Evolutionary conservation across 164 flowering plant species (phyloP).

Genomic region (Chimonanthus salicifolius): DNA sequence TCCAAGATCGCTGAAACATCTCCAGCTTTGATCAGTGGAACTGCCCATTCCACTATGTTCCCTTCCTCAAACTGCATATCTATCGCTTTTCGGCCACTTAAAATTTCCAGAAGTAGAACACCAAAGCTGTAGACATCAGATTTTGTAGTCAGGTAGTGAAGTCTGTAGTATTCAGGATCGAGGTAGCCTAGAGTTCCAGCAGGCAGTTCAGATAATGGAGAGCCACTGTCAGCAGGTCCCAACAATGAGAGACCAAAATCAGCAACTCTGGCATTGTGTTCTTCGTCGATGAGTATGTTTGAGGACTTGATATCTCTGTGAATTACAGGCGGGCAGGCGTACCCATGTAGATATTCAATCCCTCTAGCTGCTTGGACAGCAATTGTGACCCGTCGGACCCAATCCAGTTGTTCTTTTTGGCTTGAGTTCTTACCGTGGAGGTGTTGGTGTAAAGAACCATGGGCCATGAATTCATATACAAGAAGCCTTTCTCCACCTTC

Average conservation of each 20-base stretch:
- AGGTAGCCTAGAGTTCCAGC: conserved; percentile 96
- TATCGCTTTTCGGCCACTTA: conserved; percentile 86
- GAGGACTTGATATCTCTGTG: conserved; percentile 95
- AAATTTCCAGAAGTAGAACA: conserved; percentile 75
- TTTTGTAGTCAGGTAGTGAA: conserved; percentile 91
- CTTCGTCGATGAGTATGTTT: conserved; percentile 89
- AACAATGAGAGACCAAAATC: conserved; percentile 93
- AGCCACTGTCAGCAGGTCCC: conserved; percentile 84
- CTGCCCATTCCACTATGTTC: conserved; percentile 96
- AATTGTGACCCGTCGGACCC: conserved; percentile 84
- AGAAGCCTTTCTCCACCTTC: conserved; percentile 89
- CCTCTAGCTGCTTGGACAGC: conserved; percentile 98
- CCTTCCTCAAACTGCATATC: conserved; percentile 89
- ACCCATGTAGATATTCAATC: conserved; percentile 90
- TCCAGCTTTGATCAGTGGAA: conserved; percentile 76
- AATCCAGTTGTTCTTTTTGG: conserved; percentile 65
- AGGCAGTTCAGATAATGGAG: conserved; percentile 85
- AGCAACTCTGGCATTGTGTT: conserved; percentile 88
- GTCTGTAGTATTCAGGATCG: conserved; percentile 92
- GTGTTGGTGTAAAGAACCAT: conserved; percentile 89
- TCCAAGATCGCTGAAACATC: conserved; percentile 60
- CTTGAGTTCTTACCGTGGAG: conserved; percentile 71
- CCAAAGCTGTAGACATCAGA: conserved; percentile 96
- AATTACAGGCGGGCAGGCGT: conserved; percentile 96
- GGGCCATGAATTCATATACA: conserved; percentile 98